phyloP scores from a whole-genome alignment of 768 basidiomycete genomes.

The Macrolepiota dolichaula region DNA sequence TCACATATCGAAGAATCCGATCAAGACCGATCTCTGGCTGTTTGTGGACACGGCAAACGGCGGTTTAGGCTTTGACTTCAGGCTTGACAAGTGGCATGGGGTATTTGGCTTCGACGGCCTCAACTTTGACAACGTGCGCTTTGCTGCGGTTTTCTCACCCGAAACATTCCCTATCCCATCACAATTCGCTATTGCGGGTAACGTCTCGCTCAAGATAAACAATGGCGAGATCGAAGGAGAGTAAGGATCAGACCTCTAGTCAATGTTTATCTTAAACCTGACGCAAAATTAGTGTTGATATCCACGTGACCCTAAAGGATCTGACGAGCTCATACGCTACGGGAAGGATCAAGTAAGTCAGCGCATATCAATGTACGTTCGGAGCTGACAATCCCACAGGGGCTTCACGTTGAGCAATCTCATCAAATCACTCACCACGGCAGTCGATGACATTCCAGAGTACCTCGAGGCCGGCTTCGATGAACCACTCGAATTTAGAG shows the following conservation, averaged over 20 bases:
- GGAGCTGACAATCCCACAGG: not conserved
- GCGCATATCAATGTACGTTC: not conserved
- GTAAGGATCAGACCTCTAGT: too few species aligned
- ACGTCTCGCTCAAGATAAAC: not conserved
- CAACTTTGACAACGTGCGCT: too few species aligned
- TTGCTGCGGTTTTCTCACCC: not conserved
- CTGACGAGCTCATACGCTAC: too few species aligned
- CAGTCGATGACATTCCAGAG: not conserved
- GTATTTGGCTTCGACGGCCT: too few species aligned
- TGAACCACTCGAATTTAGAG: not conserved
- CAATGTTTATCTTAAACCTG: not conserved
- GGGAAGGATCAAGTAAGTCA: not conserved
- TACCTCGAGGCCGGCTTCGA: not conserved
- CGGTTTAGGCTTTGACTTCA: not conserved
- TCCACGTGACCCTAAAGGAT: not conserved
- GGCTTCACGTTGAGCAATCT: not conserved
- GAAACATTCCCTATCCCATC: not conserved
- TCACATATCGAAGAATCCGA: too few species aligned
- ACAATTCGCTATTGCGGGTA: not conserved
- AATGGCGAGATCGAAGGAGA: too few species aligned
- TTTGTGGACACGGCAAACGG: too few species aligned
- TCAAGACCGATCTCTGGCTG: too few species aligned
- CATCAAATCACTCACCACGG: not conserved
- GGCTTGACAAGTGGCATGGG: not conserved
- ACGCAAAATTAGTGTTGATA: not conserved